phyloP scores from a whole-genome alignment of 306 rosid genomes.

The Hippophae tibetana region DNA sequence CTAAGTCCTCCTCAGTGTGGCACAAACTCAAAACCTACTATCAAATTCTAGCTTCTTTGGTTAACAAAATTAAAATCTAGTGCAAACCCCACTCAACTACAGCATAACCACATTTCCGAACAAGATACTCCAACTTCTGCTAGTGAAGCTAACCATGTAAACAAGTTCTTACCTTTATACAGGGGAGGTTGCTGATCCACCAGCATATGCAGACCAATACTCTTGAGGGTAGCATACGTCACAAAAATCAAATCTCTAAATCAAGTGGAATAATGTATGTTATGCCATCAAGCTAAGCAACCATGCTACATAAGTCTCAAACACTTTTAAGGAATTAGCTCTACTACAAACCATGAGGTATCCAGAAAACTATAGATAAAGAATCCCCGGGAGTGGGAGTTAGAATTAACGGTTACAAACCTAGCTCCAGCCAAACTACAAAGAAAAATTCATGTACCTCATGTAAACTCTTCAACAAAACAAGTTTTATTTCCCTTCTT shows the following conservation, averaged over 20 bases:
- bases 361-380: no score
- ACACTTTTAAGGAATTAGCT: neutral
- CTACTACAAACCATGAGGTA: neutral
- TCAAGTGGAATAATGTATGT: neutral
- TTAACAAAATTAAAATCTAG: no score
- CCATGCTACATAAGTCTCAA: neutral
- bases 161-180: conserved; percentile 12
- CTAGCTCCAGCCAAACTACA: no score
- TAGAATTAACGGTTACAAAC: no score
- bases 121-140: neutral
- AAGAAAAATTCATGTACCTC: no score
- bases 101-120: neutral
- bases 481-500: neutral
- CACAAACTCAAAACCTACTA: no score
- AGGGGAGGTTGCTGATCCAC: neutral
- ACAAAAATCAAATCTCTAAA: conserved; percentile 5
- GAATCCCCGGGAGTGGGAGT: no score
- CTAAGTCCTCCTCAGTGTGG: no score
- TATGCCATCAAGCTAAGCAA: neutral
- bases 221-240: conserved; percentile 8
- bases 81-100: neutral
- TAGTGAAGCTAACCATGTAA: neutral
- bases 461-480: no score
- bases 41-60: no score
- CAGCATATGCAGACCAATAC: conserved; percentile 8